A percentile compares a stretch with the other conserved stretches of the same genome.
Conservation (phyloP, 176 grass and related monocot species). For the Musa itinerans region DNA sequence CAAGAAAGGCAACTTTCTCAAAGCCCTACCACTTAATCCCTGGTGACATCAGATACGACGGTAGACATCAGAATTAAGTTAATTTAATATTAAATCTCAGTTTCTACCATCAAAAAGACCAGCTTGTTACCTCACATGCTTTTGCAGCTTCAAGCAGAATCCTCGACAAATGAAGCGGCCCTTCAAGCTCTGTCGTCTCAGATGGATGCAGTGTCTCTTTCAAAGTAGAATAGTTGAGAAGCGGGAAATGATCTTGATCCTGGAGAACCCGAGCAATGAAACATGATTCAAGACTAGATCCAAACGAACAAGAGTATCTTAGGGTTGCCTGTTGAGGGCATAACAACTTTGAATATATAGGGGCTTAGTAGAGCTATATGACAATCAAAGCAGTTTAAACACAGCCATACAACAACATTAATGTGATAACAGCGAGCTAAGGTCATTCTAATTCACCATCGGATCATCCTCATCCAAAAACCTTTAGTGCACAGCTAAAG, state of each 20-base stretch:
- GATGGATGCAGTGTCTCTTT: slow-evolving; percentile 52
- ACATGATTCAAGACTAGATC: neutral
- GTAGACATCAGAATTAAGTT: neutral
- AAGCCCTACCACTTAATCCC: slow-evolving; percentile 72
- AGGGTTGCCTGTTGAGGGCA: too few species aligned
- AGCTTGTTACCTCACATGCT: slow-evolving; percentile 43
- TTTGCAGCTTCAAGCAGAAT: slow-evolving; percentile 75
- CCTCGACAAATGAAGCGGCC: slow-evolving; percentile 35
- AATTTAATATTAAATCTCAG: neutral
- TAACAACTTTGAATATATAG: too few species aligned
- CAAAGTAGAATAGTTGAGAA: slow-evolving; percentile 69
- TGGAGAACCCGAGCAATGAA: slow-evolving; percentile 21
- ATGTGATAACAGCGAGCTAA: too few species aligned
- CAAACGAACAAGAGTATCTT: too few species aligned
- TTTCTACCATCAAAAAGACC: too few species aligned
- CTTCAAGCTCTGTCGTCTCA: slow-evolving; percentile 39
- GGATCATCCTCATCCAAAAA: too few species aligned
- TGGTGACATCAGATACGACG: slow-evolving; percentile 20
- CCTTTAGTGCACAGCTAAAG: too few species aligned
- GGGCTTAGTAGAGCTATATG: too few species aligned
- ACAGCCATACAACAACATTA: too few species aligned
- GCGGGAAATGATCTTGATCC: slow-evolving; percentile 23
- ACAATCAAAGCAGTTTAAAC: too few species aligned
- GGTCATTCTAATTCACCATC: too few species aligned
- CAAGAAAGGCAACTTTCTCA: slow-evolving; percentile 95